Evolutionary conservation across 805 yeast genomes (phyloP).

Genomic region (Zygosaccharomyces gambellarensis): DNA sequence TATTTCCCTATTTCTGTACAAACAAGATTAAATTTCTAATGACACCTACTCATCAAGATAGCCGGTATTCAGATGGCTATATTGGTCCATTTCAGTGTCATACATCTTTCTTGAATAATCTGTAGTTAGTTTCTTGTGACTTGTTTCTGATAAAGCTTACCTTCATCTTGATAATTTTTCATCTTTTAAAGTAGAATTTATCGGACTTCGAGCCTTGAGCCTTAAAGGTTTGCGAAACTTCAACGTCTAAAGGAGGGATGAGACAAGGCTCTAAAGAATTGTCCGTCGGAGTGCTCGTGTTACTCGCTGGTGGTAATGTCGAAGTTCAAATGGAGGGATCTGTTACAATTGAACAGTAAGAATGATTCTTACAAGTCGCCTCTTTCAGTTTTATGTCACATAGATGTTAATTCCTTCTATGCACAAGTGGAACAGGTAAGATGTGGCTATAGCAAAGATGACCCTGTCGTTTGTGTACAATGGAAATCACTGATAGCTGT

Average conservation of each 20-base stretch:
- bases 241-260: neutral
- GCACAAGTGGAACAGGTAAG: constrained; percentile 90
- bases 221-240: neutral
- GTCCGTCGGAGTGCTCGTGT: neutral
- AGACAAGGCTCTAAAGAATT: no score
- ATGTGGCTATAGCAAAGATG: constrained; percentile 55
- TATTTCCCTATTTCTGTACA: constrained; percentile 87
- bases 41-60: constrained; percentile 73
- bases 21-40: constrained; percentile 55
- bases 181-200: neutral
- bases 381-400: constrained; percentile 72
- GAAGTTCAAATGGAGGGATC: constrained; percentile 44
- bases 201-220: neutral
- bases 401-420: constrained; percentile 92
- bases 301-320: constrained; percentile 32
- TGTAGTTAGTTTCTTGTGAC: neutral
- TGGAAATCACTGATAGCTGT: constrained; percentile 91
- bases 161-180: neutral
- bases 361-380: constrained; percentile 55
- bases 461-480: constrained; percentile 91
- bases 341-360: constrained; percentile 45
- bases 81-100: constrained; percentile 63
- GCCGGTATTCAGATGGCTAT: constrained; percentile 38
- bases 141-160: neutral
- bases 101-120: constrained; percentile 8